Base-by-base conservation (phyloP, 257 asterid genomes). In the Forsythia viridissima region DNA sequence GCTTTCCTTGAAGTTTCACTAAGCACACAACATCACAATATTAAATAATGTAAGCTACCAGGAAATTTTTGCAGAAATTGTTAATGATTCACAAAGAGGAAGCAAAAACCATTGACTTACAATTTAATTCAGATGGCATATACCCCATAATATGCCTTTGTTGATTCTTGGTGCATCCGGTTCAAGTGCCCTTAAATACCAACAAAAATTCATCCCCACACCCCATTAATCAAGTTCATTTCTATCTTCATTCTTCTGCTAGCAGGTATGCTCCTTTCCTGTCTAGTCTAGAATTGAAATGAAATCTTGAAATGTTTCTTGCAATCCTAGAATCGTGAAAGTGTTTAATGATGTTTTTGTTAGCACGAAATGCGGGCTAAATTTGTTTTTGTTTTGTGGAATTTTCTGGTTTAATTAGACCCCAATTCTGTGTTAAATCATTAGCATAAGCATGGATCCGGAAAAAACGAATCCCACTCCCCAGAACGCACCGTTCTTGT, bases 81-180 rank as follows among this genome's bases (percentile, higher is more conserved):
- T 38, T 70, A 44, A 4, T 80, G 65, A 21, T n/a, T 61, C 70
- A 44, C 72, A 8, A 71, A 71, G 20, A 76, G 44, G 65, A 39
- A 81, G 76, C 37, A 9, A 65, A 1, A 65, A n/a, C 38, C 20
- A 73, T 81, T 81, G 81, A 81, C 81, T 41, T 39, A 59, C 10
- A 12, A 1, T 0, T 18, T 18, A 59, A 59, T 59, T 1, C 2
- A 18, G n/a, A 42, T 65, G 51, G 84, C 11, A 81, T 81, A 81
- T 81, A 71, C 85, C 78, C 7, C 36, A 59, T 21, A 77, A 76
- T 65, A 76, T 81, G 70, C 84, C 84, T 20, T 18, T 5, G 12
- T 21, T 72, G 40, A 40, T 63, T 42, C 74, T 76, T 21, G 37
- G 41, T 76, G 66, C 16, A 51, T 46, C 0, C 37, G 51, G 30